phyloP scores from a whole-genome alignment of 257 asterid genomes.

The Primulina eburnea region DNA sequence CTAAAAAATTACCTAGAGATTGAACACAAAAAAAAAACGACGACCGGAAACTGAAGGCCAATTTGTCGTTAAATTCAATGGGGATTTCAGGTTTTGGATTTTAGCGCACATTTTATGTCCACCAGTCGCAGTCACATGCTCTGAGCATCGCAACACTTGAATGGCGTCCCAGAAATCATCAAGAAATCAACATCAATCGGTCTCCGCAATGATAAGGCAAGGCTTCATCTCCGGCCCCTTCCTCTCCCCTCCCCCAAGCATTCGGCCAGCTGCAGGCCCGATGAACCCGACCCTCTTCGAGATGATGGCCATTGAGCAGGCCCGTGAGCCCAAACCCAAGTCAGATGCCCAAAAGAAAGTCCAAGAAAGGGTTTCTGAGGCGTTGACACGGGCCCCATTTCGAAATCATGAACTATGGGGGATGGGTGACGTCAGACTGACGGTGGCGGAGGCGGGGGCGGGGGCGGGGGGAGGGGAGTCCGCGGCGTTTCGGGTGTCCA shows the following conservation, averaged over 20 bases:
- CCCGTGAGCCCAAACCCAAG: constrained; percentile 45
- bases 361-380: constrained; percentile 52
- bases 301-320: constrained; percentile 72
- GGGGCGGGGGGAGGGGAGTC: constrained; percentile 42
- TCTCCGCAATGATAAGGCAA: constrained; percentile 85
- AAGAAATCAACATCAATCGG: constrained; percentile 43
- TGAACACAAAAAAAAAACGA: too few relatives aligned
- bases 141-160: constrained; percentile 11
- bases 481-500: constrained; percentile 39
- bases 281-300: constrained; percentile 71
- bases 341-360: constrained; percentile 40
- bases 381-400: constrained; percentile 57
- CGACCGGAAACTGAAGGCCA: too few relatives aligned
- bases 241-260: constrained; percentile 55
- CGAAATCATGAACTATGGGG: constrained; percentile 31
- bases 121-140: too few relatives aligned
- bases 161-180: constrained; percentile 56
- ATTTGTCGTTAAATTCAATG: too few relatives aligned
- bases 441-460: constrained; percentile 48
- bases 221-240: constrained; percentile 77
- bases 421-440: constrained; percentile 72
- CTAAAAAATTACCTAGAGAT: too few relatives aligned
- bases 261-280: constrained; percentile 28
- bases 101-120: too few relatives aligned
- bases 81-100: too few relatives aligned